Conservation (phyloP, 2,329 filamentous ascomycete genomes). For the Stylonectria norvegica region DNA sequence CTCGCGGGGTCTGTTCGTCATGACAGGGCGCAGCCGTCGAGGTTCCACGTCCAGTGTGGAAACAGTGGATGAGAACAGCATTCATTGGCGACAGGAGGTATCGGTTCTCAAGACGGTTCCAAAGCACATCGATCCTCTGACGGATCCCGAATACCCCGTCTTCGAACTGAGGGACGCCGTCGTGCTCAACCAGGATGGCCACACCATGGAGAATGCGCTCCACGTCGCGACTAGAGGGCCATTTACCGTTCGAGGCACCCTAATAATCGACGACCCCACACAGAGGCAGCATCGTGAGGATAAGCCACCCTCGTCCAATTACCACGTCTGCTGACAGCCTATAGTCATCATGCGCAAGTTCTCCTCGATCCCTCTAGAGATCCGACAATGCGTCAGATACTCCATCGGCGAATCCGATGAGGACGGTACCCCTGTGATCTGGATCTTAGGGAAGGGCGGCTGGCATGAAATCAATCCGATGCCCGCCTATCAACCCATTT, state of each 20-base stretch:
- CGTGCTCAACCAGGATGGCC: conserved; percentile 53
- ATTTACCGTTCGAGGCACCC: conserved; percentile 56
- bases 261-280: conserved; percentile 49
- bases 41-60: conserved; percentile 45
- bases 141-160: conserved; percentile 60
- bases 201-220: conserved; percentile 58
- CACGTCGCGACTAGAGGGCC: conserved; percentile 58
- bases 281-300: conserved; percentile 37
- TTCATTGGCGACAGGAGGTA: conserved; percentile 34
- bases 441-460: conserved; percentile 56
- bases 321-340: conserved; percentile 12
- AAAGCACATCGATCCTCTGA: conserved; percentile 39
- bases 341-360: conserved; percentile 33
- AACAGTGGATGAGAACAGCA: conserved; percentile 37
- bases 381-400: conserved; percentile 47
- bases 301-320: background rate
- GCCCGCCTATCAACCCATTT: conserved; percentile 53
- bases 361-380: conserved; percentile 44
- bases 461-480: conserved; percentile 67
- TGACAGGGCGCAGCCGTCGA: conserved; percentile 40
- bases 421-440: conserved; percentile 56
- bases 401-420: conserved; percentile 49
- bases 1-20: conserved; percentile 21
- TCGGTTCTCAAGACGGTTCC: conserved; percentile 31
- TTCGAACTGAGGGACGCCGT: conserved; percentile 60